These are phyloP conservation scores for Fusarium succisae DNA, from an alignment of 2,329 filamentous ascomycete genomes.

Conservation along the genomic window DNA sequence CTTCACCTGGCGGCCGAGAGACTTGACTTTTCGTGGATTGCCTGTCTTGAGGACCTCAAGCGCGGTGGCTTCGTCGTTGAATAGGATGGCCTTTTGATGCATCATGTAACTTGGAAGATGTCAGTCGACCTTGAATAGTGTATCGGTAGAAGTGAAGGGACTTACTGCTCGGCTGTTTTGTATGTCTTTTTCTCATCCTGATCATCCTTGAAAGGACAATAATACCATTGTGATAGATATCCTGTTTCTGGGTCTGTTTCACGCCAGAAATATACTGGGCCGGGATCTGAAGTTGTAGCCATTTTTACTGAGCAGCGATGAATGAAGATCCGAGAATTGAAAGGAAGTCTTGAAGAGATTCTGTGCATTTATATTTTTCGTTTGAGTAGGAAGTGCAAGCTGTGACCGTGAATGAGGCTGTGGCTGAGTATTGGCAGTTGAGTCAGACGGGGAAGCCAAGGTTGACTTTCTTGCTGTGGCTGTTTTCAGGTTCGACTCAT, in stretches of 20 bases:
- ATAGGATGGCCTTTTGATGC: slow-evolving; percentile 62
- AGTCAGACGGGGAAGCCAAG: slow-evolving; percentile 25
- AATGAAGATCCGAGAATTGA: background rate
- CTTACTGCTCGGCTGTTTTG: slow-evolving; percentile 62
- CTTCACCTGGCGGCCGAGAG: slow-evolving; percentile 63
- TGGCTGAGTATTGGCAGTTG: slow-evolving; percentile 36
- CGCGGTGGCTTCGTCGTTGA: slow-evolving; percentile 56
- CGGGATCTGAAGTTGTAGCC: slow-evolving; percentile 10
- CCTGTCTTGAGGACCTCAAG: slow-evolving; percentile 58
- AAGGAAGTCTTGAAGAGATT: background rate
- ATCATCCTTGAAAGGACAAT: slow-evolving; percentile 57
- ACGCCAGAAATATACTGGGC: slow-evolving; percentile 58
- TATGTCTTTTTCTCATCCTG: slow-evolving; percentile 51
- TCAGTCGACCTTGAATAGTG: background rate
- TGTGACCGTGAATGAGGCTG: background rate
- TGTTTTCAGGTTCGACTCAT: background rate
- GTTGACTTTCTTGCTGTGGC: background rate
- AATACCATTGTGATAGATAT: slow-evolving; percentile 72
- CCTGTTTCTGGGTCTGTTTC: slow-evolving; percentile 58
- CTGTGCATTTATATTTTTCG: background rate
- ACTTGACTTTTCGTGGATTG: slow-evolving; percentile 59
- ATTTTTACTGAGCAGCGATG: background rate
- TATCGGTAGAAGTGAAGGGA: background rate
- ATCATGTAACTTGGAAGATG: slow-evolving; percentile 60
- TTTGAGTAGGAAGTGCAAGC: background rate